phyloP scores from a whole-genome alignment of 169 alveolate genomes.

The Plasmodium gonderi region DNA sequence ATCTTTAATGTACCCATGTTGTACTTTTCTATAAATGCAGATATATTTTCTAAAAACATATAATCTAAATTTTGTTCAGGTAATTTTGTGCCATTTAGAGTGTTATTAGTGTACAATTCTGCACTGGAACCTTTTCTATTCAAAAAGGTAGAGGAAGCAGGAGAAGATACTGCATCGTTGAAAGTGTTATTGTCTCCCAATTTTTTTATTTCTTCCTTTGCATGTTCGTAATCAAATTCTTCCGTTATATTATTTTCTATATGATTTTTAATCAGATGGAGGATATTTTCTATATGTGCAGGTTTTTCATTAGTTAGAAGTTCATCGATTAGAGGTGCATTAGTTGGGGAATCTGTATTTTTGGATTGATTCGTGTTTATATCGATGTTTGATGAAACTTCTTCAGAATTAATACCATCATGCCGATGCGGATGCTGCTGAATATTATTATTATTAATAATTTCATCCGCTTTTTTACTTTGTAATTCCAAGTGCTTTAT shows the following conservation, averaged over 20 bases:
- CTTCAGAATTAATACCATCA: no score
- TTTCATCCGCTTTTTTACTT: not conserved
- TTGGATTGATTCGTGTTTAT: not conserved
- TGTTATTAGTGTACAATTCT: constrained; percentile 24
- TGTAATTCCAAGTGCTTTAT: not conserved
- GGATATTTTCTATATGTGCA: not conserved
- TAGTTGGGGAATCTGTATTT: not conserved
- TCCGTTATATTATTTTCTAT: not conserved
- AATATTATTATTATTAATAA: not conserved
- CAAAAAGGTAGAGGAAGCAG: not conserved
- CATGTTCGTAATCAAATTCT: constrained; percentile 18
- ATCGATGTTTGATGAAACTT: no score
- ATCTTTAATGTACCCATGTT: constrained; percentile 30
- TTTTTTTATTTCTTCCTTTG: constrained; percentile 17
- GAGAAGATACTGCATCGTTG: not conserved
- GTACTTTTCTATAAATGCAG: constrained; percentile 26
- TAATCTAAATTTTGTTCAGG: constrained; percentile 17
- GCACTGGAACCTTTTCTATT: constrained; percentile 16
- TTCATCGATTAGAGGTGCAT: not conserved
- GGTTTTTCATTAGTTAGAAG: not conserved
- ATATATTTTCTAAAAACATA: not conserved
- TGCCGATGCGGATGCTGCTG: constrained; percentile 12
- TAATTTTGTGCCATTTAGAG: not conserved
- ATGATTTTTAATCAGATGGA: constrained; percentile 21
- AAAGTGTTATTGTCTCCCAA: not conserved